These are phyloP conservation scores for Solidago caesia DNA, from an alignment of 129 eudicot genomes.

Conservation along the genomic window DNA sequence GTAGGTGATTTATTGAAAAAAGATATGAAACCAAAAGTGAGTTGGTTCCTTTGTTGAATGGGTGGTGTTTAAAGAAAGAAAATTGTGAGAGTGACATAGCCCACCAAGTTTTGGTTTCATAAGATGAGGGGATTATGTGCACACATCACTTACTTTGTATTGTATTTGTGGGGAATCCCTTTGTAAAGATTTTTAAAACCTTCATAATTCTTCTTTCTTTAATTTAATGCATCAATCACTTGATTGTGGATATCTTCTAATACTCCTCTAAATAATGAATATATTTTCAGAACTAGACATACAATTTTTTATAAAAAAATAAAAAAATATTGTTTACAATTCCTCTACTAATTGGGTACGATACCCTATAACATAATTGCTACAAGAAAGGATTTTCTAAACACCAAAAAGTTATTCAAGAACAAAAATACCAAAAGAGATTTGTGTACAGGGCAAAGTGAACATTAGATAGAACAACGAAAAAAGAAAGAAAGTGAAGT, in stretches of 20 bases:
- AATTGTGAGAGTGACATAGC: constrained; percentile 23
- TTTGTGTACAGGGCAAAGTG: no score
- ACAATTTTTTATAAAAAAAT: no score
- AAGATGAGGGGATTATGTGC: constrained; percentile 34
- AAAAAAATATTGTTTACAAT: no score
- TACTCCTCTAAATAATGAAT: background rate
- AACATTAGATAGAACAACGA: no score
- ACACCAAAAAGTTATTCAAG: no score
- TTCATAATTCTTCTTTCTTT: background rate
- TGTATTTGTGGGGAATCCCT: constrained; percentile 20
- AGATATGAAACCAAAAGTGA: constrained; percentile 21
- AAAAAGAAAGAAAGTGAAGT: no score
- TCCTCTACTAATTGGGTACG: no score
- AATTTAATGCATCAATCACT: constrained; percentile 16
- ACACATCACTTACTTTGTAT: constrained; percentile 27
- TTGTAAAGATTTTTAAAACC: constrained; percentile 4
- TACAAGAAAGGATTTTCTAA: no score
- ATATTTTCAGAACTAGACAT: no score
- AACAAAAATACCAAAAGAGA: no score
- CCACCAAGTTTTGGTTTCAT: constrained; percentile 33
- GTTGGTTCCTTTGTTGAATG: constrained; percentile 24
- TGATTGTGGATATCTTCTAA: constrained; percentile 22
- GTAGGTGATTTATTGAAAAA: constrained; percentile 12
- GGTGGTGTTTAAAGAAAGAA: constrained; percentile 34
- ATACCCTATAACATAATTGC: no score